Evolutionary conservation across 768 basidiomycete species (phyloP).

Genomic region (Chalciporus piperatus): DNA sequence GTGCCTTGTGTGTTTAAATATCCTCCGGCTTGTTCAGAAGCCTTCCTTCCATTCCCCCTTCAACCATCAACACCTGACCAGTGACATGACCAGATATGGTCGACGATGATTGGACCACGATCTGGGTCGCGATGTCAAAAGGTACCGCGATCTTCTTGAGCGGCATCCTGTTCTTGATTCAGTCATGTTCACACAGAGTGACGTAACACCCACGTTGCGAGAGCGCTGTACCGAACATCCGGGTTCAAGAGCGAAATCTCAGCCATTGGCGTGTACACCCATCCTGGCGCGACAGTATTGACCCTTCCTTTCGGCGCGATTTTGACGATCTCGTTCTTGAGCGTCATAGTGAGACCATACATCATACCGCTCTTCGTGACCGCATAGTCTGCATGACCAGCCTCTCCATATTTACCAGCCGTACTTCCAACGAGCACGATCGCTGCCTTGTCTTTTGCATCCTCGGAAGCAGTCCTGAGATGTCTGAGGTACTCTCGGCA

Average conservation of each 20-base stretch:
- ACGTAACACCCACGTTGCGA: slow-evolving; percentile 56
- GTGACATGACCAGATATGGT: slow-evolving; percentile 65
- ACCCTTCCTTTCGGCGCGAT: slow-evolving; percentile 65
- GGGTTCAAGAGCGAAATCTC: slow-evolving; percentile 56
- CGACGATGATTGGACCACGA: slow-evolving; percentile 56
- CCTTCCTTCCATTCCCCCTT: slow-evolving; percentile 73
- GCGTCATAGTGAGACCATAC: slow-evolving; percentile 62
- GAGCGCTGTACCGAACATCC: slow-evolving; percentile 49
- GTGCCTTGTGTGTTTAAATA: not conserved
- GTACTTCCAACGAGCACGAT: slow-evolving; percentile 67
- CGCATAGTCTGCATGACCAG: slow-evolving; percentile 61
- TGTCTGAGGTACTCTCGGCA: slow-evolving; percentile 54
- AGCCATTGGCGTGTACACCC: slow-evolving; percentile 64
- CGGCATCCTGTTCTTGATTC: slow-evolving; percentile 45
- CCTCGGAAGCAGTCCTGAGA: slow-evolving; percentile 37
- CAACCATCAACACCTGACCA: slow-evolving; percentile 64
- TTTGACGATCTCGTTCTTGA: slow-evolving; percentile 78
- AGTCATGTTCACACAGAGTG: not conserved
- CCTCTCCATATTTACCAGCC: slow-evolving; percentile 69
- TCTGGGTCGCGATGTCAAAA: slow-evolving; percentile 60
- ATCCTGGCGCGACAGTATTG: slow-evolving; percentile 64
- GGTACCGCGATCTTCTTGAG: slow-evolving; percentile 66
- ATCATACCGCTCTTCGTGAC: slow-evolving; percentile 71
- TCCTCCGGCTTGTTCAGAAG: slow-evolving; percentile 43
- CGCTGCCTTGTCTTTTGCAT: slow-evolving; percentile 49